Evolutionary conservation across 2,329 filamentous ascomycete genomes (phyloP), one percentile per base, ranked within the genome.

Genomic region (Phoma sp.): DNA sequence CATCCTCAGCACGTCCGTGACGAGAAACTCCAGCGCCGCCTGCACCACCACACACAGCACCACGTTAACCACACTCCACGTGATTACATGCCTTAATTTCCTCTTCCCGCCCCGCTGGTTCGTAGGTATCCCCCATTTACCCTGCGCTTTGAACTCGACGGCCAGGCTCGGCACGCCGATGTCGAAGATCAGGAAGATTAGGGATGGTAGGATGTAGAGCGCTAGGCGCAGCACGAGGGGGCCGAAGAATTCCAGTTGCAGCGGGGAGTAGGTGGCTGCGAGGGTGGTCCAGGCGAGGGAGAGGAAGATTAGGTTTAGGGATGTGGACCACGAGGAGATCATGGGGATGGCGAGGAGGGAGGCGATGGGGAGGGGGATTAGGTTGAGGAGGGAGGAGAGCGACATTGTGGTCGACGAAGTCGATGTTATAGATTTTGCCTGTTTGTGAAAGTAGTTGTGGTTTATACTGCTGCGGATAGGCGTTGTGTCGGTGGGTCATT

Each of bases 211-310:
- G 2, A 95, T 77, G 76, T 87, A 96, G 66, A 93, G 86, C 4
- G 90, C 61, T 8, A 87, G 53, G 37, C 90, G 87, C 43, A 92
- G 79, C 23, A 84, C 83, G 4, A 90, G 72, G 0, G 88, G 87
- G 50, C 87, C 90, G 47, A 89, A 79, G 1, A 95, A 72, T 72
- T 96, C 91, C 52, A 96, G 85, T 54, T 85, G 83, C 13, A 95
- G 79, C 0, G 90, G 86, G 1, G 88, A 82, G 66, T 96, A 89
- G 6, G 89, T 89, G 3, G 93, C 79, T 35, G 96, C 86, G 29
- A 97, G 82, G 0, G 90, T 93, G 5, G 86, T 86, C 92, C 92
- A 96, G 64, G 90, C 93, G 78, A 96, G 84, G 73, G 92, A 93
- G 75, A 96, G 95, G 79, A 96, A 93, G 58, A 96, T 78, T 23